These are phyloP conservation scores for Tetrapyrgos nigripes DNA, from an alignment of 1,284 basidiomycete species.

Conservation along the genomic window DNA sequence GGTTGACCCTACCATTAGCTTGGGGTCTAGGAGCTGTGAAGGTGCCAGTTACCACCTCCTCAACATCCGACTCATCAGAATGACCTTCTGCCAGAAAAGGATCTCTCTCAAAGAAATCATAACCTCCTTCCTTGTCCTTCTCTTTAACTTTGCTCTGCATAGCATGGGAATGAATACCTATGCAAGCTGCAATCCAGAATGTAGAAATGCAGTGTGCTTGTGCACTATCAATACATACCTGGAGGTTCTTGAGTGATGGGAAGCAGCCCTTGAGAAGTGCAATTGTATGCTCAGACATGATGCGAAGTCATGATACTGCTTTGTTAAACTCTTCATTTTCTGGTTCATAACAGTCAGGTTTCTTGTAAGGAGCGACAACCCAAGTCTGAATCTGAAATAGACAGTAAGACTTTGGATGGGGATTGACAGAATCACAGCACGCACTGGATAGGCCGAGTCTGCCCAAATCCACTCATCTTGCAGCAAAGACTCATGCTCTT, in stretches of 20 bases:
- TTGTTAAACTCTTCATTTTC: conserved; percentile 37
- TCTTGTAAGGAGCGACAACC: conserved; percentile 29
- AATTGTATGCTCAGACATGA: conserved; percentile 41
- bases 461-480: conserved; percentile 20
- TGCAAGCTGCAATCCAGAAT: conserved; percentile 38
- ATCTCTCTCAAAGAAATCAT: too few relatives aligned
- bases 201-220: conserved; percentile 28
- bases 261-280: conserved; percentile 40
- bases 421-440: too few relatives aligned
- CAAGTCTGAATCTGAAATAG: conserved; percentile 8
- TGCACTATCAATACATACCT: conserved; percentile 30
- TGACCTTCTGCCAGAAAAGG: too few relatives aligned
- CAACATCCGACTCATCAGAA: too few relatives aligned
- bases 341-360: conserved; percentile 27
- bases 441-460: conserved; percentile 25
- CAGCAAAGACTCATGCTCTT: conserved; percentile 5
- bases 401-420: conserved; percentile 28
- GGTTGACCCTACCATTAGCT: too few relatives aligned
- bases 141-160: too few relatives aligned
- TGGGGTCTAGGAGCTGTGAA: too few relatives aligned
- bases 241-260: conserved; percentile 34
- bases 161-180: conserved; percentile 29
- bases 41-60: too few relatives aligned
- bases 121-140: too few relatives aligned
- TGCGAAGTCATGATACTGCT: conserved; percentile 31